Evolutionary conservation across 192 early-diverging fungal species (phyloP).

Genomic region (Coemansia sp.): DNA sequence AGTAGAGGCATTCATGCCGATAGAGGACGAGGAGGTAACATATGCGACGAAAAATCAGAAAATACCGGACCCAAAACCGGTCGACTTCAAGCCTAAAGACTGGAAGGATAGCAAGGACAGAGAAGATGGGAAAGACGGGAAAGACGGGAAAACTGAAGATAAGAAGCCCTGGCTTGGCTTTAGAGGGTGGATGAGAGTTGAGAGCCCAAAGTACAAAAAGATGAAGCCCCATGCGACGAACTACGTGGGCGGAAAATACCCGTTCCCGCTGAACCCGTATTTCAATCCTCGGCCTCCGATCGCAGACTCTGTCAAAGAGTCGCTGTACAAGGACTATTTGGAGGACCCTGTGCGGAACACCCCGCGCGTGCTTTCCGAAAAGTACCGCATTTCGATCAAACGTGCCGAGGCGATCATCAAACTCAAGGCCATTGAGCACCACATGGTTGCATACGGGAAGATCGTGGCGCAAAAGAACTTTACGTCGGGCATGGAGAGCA

Average conservation of each 20-base stretch:
- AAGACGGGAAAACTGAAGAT: background rate
- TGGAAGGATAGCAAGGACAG: background rate
- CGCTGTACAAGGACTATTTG: slow-evolving; percentile 70
- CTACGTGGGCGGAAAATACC: slow-evolving; percentile 48
- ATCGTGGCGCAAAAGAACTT: slow-evolving; percentile 66
- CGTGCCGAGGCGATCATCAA: slow-evolving; percentile 89
- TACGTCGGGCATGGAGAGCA: slow-evolving; percentile 78
- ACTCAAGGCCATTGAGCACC: slow-evolving; percentile 76
- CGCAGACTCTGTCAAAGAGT: slow-evolving; percentile 63
- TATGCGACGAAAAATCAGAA: too few species aligned
- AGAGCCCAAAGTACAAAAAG: slow-evolving; percentile 25
- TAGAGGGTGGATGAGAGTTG: slow-evolving; percentile 28
- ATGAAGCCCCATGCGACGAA: slow-evolving; percentile 18
- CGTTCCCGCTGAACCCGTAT: slow-evolving; percentile 89
- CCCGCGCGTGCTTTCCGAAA: slow-evolving; percentile 68
- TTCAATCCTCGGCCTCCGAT: slow-evolving; percentile 81
- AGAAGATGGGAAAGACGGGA: background rate
- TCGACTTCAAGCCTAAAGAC: background rate
- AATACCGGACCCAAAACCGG: too few species aligned
- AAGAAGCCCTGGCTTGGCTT: slow-evolving; percentile 13
- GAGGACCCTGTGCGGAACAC: slow-evolving; percentile 62
- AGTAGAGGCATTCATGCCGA: slow-evolving; percentile 9
- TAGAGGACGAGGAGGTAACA: background rate
- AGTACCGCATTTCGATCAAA: slow-evolving; percentile 73
- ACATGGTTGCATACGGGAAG: slow-evolving; percentile 62